Conservation (phyloP, 2,329 filamentous ascomycete genomes). For the Claviceps pazoutovae region DNA sequence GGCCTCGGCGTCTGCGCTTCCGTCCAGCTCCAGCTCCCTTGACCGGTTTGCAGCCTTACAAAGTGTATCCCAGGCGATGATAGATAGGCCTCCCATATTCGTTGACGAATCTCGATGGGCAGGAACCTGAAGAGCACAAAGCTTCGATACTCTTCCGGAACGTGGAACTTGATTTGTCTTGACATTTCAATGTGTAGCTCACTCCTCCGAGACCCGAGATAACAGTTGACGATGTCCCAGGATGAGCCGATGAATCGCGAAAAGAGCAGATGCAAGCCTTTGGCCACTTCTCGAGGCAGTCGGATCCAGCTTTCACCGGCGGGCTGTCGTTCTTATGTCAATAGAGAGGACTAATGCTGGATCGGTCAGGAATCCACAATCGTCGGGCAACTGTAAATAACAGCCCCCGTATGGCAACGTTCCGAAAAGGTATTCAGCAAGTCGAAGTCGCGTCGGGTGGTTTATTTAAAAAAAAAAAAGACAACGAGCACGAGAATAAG, state of each 20-base stretch:
- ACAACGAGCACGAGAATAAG: not conserved
- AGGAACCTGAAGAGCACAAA: constrained; percentile 19
- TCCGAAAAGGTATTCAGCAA: not conserved
- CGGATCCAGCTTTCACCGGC: not conserved
- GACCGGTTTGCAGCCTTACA: constrained; percentile 15
- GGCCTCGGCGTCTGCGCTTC: not conserved
- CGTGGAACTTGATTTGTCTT: constrained; percentile 12
- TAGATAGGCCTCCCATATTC: constrained; percentile 20
- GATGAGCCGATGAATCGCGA: not conserved
- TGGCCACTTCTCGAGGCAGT: not conserved
- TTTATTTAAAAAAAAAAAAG: too few species aligned
- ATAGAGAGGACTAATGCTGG: not conserved
- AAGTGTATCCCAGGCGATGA: constrained; percentile 22
- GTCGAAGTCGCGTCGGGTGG: too few species aligned
- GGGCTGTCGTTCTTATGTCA: not conserved
- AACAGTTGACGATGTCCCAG: not conserved
- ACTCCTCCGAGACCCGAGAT: not conserved
- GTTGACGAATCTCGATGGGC: constrained; percentile 21
- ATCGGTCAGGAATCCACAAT: not conserved
- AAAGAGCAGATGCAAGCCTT: not conserved
- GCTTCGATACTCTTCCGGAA: constrained; percentile 17
- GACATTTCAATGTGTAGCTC: not conserved
- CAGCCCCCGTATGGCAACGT: not conserved
- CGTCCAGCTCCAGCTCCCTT: constrained; percentile 12
- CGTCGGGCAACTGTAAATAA: not conserved